phyloP scores from a whole-genome alignment of 202 grass and related monocot genomes.

The Schoenoplectus triqueter region DNA sequence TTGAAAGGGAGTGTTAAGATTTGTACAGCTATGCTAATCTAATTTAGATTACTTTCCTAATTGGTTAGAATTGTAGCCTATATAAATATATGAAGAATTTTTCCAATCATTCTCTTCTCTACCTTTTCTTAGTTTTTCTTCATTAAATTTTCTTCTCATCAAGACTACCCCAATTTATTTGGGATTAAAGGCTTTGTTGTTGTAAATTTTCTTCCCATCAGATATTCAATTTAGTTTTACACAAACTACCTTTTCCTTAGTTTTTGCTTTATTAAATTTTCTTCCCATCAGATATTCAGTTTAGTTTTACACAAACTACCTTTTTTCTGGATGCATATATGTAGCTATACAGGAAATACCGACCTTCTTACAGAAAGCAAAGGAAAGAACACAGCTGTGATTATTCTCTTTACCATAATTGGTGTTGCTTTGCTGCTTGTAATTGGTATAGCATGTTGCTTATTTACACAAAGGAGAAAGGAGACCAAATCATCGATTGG shows the following conservation, averaged over 20 bases:
- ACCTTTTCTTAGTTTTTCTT: too few relatives aligned
- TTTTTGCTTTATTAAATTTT: conserved; percentile 35
- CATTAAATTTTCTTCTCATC: too few relatives aligned
- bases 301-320: neutral
- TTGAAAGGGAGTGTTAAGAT: too few relatives aligned
- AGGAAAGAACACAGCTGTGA: conserved; percentile 49
- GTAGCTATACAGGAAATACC: conserved; percentile 72
- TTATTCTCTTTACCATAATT: conserved; percentile 27
- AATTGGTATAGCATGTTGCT: conserved; percentile 56
- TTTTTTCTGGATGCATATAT: conserved; percentile 42
- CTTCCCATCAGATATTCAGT: conserved; percentile 28
- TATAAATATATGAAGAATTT: too few relatives aligned
- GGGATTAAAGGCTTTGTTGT: too few relatives aligned
- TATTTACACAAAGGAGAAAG: conserved; percentile 61
- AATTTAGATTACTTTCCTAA: too few relatives aligned
- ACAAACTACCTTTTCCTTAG: conserved; percentile 32
- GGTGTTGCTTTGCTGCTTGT: conserved; percentile 47
- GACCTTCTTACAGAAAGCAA: conserved; percentile 55
- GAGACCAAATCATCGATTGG: conserved; percentile 58
- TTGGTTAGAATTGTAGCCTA: too few relatives aligned
- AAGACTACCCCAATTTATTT: too few relatives aligned
- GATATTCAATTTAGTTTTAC: conserved; percentile 24
- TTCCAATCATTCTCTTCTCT: too few relatives aligned
- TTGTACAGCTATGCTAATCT: too few relatives aligned
- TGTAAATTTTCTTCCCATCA: conserved; percentile 23